Base-by-base conservation (phyloP, 2,329 filamentous ascomycete species). In the Microascus cirrosus region DNA sequence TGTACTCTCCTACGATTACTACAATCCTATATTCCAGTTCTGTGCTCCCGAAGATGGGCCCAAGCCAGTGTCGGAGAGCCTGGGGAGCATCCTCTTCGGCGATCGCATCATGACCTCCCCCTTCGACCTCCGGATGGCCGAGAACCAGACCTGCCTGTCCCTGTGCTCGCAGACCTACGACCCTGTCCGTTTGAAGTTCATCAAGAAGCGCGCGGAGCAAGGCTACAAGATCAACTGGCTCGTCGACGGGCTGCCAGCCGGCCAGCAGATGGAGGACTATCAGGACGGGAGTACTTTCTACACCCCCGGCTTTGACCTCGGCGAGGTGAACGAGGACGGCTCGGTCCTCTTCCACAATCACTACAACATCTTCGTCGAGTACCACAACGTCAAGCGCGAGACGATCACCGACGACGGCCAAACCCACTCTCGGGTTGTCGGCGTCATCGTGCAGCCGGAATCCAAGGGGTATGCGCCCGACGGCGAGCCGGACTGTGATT, bases 41-140 rank as follows among this genome's bases (percentile, higher is more conserved):
- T 99, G 94, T 73, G 75, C 81, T 64, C 94, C 93, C 1, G 75
- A 87, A 58, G 85, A 79, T 60, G 90, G 90, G 2, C 85, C 91
- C 10, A 72, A 92, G 69, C 82, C 88, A 75, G 84, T 95, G 24
- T 86, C 89, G 48, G 94, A 62, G 48, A 94, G 89, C 62, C 73
- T 99, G 62, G 94, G 94, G 25, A 96, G 93, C 77, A 99, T 99
- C 68, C 74, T 99, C 56, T 99, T 99, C 65, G 94, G 94, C 64
- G 94, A 99, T 74, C 84, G 94, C 59, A 99, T 99, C 74, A 90
- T 90, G 75, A 95, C 90, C n/a, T 97, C 93, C 39, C 90, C 93
- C 0, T 96, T 95, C 68, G 84, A 96, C 68, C 77, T 97, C 60
- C 82, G 84, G 63, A 96, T 99, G 92, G 84, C 75, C 58, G 76